These are phyloP conservation scores for Aspergillus aculeatinus DNA, from an alignment of 2,329 filamentous ascomycete genomes.

Conservation along the genomic window DNA sequence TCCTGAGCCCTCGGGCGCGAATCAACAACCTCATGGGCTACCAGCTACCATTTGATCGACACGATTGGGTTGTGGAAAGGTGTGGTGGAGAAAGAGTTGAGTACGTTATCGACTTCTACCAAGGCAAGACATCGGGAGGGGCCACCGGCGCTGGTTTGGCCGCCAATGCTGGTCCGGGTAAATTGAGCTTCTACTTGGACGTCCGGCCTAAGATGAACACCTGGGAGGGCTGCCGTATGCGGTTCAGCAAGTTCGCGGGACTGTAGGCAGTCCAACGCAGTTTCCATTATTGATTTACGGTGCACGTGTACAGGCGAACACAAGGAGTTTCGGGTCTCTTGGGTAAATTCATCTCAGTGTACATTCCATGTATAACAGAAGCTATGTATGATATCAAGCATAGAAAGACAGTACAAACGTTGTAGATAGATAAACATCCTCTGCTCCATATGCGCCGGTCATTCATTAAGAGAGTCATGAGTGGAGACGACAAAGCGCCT, in stretches of 20 bases:
- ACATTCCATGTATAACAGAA: constrained; percentile 36
- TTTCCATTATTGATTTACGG: background rate
- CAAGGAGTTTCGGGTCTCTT: constrained; percentile 26
- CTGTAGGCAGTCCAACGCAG: constrained; percentile 31
- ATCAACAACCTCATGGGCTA: constrained; percentile 86
- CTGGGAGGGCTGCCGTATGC: constrained; percentile 61
- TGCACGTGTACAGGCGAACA: constrained; percentile 28
- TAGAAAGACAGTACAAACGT: constrained; percentile 18
- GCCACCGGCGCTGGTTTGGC: constrained; percentile 27
- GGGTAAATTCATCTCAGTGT: constrained; percentile 24
- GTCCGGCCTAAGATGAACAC: constrained; percentile 65
- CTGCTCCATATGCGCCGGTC: constrained; percentile 25
- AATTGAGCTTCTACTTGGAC: constrained; percentile 64
- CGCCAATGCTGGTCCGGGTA: constrained; percentile 36
- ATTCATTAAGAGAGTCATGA: constrained; percentile 13
- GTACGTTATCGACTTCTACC: constrained; percentile 98
- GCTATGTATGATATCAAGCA: constrained; percentile 36
- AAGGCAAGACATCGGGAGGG: constrained; percentile 58
- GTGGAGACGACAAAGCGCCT: constrained; percentile 9
- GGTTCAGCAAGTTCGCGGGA: constrained; percentile 50
- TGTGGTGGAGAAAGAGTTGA: constrained; percentile 75
- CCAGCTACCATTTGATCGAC: constrained; percentile 85
- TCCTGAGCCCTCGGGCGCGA: constrained; percentile 77
- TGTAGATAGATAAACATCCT: constrained; percentile 25
- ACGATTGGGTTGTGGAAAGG: constrained; percentile 95